Conservation (phyloP, 2,329 filamentous ascomycete genomes). For the Pyrenochaeta sp. region DNA sequence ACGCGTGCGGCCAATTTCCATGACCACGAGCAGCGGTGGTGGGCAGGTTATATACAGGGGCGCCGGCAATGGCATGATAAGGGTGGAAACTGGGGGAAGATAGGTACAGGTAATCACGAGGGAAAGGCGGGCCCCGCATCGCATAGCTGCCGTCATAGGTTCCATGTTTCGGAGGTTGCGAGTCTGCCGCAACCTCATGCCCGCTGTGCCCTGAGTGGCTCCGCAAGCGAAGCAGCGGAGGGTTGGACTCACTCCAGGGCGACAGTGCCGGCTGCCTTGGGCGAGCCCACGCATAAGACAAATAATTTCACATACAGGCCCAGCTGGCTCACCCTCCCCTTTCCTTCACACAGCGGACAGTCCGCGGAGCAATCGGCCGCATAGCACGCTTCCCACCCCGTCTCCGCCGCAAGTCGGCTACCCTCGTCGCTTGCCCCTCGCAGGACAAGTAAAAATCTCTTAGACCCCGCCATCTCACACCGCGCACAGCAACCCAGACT, state of each 20-base stretch:
- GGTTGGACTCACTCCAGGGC: not conserved
- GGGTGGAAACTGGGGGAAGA: slow-evolving; percentile 4
- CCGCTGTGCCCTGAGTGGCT: slow-evolving; percentile 46
- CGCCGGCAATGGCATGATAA: slow-evolving; percentile 13
- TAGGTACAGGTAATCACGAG: slow-evolving; percentile 15
- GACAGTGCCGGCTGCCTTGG: slow-evolving; percentile 6
- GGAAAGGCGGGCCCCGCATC: slow-evolving; percentile 14
- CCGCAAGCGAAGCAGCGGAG: slow-evolving; percentile 21
- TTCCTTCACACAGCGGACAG: slow-evolving; percentile 3
- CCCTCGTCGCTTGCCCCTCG: slow-evolving; percentile 27
- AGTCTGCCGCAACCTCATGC: slow-evolving; percentile 45
- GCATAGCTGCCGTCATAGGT: slow-evolving; percentile 18
- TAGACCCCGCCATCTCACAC: slow-evolving; percentile 26
- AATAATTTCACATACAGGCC: slow-evolving; percentile 19
- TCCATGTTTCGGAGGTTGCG: slow-evolving; percentile 9
- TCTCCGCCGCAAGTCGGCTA: slow-evolving; percentile 24
- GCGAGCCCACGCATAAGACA: slow-evolving; percentile 3
- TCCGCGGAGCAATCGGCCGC: slow-evolving; percentile 10
- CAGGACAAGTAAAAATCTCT: slow-evolving; percentile 23
- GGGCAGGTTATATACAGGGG: slow-evolving; percentile 17
- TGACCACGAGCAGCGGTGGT: slow-evolving; percentile 5
- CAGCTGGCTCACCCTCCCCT: slow-evolving; percentile 3
- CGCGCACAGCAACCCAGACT: slow-evolving; percentile 10
- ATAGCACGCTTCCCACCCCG: slow-evolving; percentile 16
- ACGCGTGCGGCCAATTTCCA: slow-evolving; percentile 19